These are phyloP conservation scores for Priceomyces castillae DNA, from an alignment of 805 yeast species.

Conservation along the genomic window DNA sequence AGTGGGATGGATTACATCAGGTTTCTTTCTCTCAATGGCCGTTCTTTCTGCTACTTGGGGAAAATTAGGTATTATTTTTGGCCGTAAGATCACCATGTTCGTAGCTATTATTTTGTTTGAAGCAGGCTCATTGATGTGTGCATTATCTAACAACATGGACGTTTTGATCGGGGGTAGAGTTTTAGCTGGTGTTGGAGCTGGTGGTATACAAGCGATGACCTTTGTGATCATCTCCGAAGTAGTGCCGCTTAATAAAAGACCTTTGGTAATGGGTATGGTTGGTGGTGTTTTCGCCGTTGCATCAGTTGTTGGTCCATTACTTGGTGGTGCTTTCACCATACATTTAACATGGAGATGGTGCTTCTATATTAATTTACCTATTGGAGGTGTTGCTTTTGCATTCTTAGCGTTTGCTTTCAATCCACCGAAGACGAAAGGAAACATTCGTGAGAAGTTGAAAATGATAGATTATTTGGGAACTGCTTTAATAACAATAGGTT, in stretches of 20 bases:
- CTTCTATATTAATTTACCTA: constrained; percentile 64
- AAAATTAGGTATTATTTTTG: constrained; percentile 33
- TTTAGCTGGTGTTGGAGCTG: constrained; percentile 37
- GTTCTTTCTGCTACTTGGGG: constrained; percentile 38
- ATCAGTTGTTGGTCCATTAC: constrained; percentile 55
- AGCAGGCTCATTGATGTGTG: constrained; percentile 38
- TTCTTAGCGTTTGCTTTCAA: constrained; percentile 39
- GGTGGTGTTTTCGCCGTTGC: constrained; percentile 46
- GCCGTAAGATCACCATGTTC: constrained; percentile 31
- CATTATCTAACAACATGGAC: constrained; percentile 34
- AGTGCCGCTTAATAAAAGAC: constrained; percentile 31
- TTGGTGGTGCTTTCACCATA: constrained; percentile 63
- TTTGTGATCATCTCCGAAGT: constrained; percentile 32
- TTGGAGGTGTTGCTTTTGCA: constrained; percentile 51
- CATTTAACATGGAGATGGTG: constrained; percentile 73
- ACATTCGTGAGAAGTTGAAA: constrained; percentile 33
- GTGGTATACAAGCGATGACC: constrained; percentile 30
- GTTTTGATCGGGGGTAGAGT: constrained; percentile 42
- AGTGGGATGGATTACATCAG: constrained; percentile 39
- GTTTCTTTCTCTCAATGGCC: constrained; percentile 34
- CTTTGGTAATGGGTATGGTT: constrained; percentile 33
- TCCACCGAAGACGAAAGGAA: constrained; percentile 44
- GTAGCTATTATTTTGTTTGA: constrained; percentile 26
- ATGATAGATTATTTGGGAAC: constrained; percentile 46
- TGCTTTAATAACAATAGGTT: constrained; percentile 35